Percentiles rank a stretch among this genome's conserved stretches.
phyloP scores from a whole-genome alignment of 495 filamentous ascomycete genomes.

The Cladorrhinum samala region DNA sequence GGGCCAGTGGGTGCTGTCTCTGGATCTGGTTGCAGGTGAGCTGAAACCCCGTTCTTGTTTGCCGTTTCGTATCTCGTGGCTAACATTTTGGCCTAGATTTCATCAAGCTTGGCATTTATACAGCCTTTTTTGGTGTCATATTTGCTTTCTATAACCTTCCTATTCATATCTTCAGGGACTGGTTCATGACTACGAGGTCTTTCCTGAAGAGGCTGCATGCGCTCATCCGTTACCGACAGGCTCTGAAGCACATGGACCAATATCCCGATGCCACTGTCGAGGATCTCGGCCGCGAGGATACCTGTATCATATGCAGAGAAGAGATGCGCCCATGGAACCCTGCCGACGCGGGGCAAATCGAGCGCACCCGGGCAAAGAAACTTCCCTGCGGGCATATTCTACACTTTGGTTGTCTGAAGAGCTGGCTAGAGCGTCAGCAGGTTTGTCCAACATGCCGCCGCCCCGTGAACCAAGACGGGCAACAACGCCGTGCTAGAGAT shows the following conservation, averaged over 20 bases:
- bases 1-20: conserved; percentile 83
- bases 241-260: conserved; percentile 81
- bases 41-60: neutral
- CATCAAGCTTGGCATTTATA: conserved; percentile 80
- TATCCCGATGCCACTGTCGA: conserved; percentile 90
- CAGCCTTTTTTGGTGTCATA: conserved; percentile 87
- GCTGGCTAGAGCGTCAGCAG: conserved; percentile 98
- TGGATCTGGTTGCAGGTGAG: conserved; percentile 78
- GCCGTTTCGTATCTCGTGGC: neutral
- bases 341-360: conserved; percentile 48
- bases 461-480: conserved; percentile 54
- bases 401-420: conserved; percentile 87
- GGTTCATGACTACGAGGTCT: conserved; percentile 86
- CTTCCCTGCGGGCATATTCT: conserved; percentile 93
- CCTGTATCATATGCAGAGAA: conserved; percentile 96
- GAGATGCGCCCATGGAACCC: conserved; percentile 78
- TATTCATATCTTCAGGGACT: conserved; percentile 92
- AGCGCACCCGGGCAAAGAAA: conserved; percentile 86
- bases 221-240: conserved; percentile 81
- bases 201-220: conserved; percentile 83
- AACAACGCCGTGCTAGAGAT: conserved; percentile 21
- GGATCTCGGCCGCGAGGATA: conserved; percentile 77
- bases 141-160: conserved; percentile 90
- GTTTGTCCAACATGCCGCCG: conserved; percentile 92
- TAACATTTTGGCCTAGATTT: conserved; percentile 59